Evolutionary conservation across 768 basidiomycete species (phyloP).

Genomic region (Baorangia bicolor): DNA sequence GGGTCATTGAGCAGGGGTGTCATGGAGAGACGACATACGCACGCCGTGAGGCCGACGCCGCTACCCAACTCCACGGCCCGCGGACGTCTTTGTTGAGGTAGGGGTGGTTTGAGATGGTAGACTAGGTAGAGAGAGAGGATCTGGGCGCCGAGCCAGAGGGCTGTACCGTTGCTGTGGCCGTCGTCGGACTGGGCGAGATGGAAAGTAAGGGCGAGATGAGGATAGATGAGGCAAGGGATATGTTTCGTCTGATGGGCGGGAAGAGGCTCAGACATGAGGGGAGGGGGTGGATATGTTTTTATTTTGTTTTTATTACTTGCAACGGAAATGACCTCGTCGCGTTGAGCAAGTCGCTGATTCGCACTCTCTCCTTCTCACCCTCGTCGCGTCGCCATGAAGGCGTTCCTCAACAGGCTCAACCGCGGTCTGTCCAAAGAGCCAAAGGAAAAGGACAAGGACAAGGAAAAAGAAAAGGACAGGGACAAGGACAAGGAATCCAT

Average conservation of each 20-base stretch:
- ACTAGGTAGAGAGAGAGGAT: conserved; percentile 64
- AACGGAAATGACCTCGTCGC: conserved; percentile 24
- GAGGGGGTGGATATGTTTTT: no score
- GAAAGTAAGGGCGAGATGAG: conserved; percentile 42
- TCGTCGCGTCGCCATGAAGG: conserved; percentile 60
- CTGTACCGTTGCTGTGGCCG: conserved; percentile 72
- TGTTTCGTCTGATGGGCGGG: conserved; percentile 72
- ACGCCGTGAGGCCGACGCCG: conserved; percentile 80
- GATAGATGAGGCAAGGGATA: conserved; percentile 43
- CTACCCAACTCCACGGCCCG: conserved; percentile 76
- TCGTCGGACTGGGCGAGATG: conserved; percentile 56
- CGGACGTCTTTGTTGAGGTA: conserved; percentile 20
- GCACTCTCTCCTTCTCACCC: neutral
- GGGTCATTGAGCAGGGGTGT: neutral
- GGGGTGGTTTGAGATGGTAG: conserved; percentile 32
- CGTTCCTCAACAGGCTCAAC: conserved; percentile 76
- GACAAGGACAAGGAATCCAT: conserved; percentile 32
- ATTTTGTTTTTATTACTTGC: neutral
- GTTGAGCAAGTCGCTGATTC: conserved; percentile 11
- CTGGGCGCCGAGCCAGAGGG: conserved; percentile 84
- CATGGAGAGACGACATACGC: conserved; percentile 31
- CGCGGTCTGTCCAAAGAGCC: conserved; percentile 50
- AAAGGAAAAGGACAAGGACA: conserved; percentile 63
- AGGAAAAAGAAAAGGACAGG: conserved; percentile 34
- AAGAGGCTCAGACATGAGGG: conserved; percentile 11